Conservation (phyloP, 2,329 filamentous ascomycete genomes). For the Diaporthe destruens region DNA sequence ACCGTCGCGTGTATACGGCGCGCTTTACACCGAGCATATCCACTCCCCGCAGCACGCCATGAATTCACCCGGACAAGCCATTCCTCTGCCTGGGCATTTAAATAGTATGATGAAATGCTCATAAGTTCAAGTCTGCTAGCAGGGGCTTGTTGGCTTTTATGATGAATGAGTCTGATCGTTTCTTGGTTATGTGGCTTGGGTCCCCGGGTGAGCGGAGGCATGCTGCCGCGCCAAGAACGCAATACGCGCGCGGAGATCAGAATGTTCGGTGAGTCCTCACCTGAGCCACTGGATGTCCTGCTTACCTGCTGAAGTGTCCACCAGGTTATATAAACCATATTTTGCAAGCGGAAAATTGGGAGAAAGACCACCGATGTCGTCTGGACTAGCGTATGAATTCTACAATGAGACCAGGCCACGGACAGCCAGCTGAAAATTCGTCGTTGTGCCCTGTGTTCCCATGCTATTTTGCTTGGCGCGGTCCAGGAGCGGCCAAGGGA, state of each 20-base stretch:
- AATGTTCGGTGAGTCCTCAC: slow-evolving; percentile 1
- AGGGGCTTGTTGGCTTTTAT: background rate
- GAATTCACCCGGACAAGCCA: slow-evolving; percentile 35
- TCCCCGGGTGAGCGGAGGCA: background rate
- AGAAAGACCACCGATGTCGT: too few relatives aligned
- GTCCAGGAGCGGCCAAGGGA: too few relatives aligned
- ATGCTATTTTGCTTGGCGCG: too few relatives aligned
- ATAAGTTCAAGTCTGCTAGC: background rate
- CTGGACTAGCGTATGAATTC: too few relatives aligned
- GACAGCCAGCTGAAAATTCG: too few relatives aligned
- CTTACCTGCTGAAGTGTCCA: too few relatives aligned
- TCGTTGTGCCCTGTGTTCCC: too few relatives aligned
- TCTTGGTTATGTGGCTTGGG: slow-evolving; percentile 8
- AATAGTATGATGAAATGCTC: slow-evolving; percentile 17
- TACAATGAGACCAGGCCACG: too few relatives aligned
- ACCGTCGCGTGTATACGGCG: slow-evolving; percentile 19
- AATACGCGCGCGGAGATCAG: background rate
- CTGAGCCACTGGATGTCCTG: background rate
- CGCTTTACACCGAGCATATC: slow-evolving; percentile 30
- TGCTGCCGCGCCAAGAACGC: slow-evolving; percentile 15
- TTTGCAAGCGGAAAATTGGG: too few relatives aligned
- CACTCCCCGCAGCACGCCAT: slow-evolving; percentile 38
- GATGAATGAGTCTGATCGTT: background rate
- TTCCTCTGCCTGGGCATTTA: slow-evolving; percentile 9
- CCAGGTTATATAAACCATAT: too few relatives aligned